Evolutionary conservation across 2,329 filamentous ascomycete genomes (phyloP).

Genomic region (Penicillium sp.): DNA sequence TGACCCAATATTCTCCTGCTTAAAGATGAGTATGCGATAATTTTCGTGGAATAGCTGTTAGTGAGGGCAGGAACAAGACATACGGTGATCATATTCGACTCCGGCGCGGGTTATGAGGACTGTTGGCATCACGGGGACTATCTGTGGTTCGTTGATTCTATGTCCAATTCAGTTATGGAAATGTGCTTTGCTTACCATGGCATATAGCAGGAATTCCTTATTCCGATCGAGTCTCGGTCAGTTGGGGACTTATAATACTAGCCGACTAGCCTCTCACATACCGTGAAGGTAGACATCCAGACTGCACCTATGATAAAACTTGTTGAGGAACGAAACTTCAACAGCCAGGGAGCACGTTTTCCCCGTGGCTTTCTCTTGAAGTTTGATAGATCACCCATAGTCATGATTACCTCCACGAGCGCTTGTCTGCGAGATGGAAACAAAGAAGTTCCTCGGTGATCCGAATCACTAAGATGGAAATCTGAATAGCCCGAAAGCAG

Average conservation of each 20-base stretch:
- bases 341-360: constrained; percentile 22
- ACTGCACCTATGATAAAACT: constrained; percentile 60
- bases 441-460: not conserved
- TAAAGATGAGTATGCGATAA: not conserved
- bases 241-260: not conserved
- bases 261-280: constrained; percentile 9
- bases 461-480: not conserved
- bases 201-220: constrained; percentile 32
- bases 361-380: not conserved
- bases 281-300: constrained; percentile 33
- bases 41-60: not conserved
- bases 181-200: constrained; percentile 23
- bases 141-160: constrained; percentile 15
- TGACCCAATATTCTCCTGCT: constrained; percentile 31
- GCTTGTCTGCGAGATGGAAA: not conserved
- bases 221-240: not conserved
- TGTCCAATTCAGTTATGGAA: not conserved
- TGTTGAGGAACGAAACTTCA: constrained; percentile 57
- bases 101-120: constrained; percentile 25
- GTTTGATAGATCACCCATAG: not conserved
- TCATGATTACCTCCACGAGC: not conserved
- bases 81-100: constrained; percentile 27
- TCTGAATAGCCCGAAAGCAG: not conserved
- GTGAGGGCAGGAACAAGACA: not conserved
- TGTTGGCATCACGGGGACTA: constrained; percentile 32